phyloP scores from a whole-genome alignment of 176 grass and related monocot genomes.

The Pontederia crassipes region DNA sequence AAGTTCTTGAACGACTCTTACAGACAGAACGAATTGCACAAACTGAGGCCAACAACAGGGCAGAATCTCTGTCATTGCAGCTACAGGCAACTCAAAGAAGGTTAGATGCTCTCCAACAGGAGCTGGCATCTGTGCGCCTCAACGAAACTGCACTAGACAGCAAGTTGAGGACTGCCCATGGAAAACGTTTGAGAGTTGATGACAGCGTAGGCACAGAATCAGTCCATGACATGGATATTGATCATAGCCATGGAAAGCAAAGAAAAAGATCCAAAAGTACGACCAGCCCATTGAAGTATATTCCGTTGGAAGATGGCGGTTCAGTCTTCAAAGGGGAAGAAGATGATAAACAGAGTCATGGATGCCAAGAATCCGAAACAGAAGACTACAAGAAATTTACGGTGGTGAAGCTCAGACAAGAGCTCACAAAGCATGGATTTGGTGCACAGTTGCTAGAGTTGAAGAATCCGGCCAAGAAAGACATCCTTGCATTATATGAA shows the following conservation, averaged over 20 bases:
- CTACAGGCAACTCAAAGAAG: constrained; percentile 86
- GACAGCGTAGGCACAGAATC: constrained; percentile 61
- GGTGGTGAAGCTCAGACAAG: constrained; percentile 66
- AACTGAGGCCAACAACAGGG: constrained; percentile 72
- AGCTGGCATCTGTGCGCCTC: constrained; percentile 62
- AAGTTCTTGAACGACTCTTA: constrained; percentile 76
- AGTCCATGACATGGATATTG: constrained; percentile 87
- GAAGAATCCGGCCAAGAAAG: constrained; percentile 93
- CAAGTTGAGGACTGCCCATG: constrained; percentile 53
- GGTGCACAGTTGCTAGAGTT: constrained; percentile 74
- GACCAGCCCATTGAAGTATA: constrained; percentile 66
- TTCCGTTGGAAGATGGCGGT: constrained; percentile 62
- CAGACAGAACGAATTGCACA: constrained; percentile 58
- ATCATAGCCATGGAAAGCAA: constrained; percentile 43
- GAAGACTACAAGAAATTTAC: constrained; percentile 84
- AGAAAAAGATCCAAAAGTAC: constrained; percentile 89
- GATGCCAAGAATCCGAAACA: constrained; percentile 29
- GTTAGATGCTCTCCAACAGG: constrained; percentile 90
- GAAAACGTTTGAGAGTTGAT: constrained; percentile 53
- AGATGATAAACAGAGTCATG: constrained; percentile 36
- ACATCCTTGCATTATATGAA: constrained; percentile 82
- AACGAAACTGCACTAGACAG: constrained; percentile 77
- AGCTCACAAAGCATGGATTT: constrained; percentile 82
- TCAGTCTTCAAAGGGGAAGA: constrained; percentile 52
- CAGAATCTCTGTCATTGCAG: constrained; percentile 75